Evolutionary conservation across 805 yeast species (phyloP).

Genomic region (Lipomyces anomalus): DNA sequence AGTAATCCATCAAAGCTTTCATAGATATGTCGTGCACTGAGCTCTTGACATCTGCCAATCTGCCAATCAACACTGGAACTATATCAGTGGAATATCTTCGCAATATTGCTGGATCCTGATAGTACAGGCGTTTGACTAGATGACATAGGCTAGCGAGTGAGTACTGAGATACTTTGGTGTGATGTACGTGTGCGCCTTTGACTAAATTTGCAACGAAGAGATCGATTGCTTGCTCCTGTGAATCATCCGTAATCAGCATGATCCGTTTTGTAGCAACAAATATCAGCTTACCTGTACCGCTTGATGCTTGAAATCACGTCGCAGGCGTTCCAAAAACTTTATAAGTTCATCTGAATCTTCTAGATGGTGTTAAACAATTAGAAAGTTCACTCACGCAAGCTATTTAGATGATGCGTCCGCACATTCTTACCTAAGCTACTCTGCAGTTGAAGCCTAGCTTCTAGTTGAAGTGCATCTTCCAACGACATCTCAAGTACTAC

Average conservation of each 20-base stretch:
- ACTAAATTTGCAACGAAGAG: slow-evolving; percentile 9
- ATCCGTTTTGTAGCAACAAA: background rate
- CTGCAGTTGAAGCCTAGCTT: too few relatives aligned
- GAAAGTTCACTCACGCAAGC: too few relatives aligned
- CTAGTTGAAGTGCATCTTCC: too few relatives aligned
- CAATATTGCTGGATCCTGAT: slow-evolving; percentile 36
- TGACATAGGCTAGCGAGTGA: slow-evolving; percentile 44
- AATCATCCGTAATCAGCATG: background rate
- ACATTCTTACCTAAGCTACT: too few relatives aligned
- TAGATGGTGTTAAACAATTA: too few relatives aligned
- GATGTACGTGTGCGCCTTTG: slow-evolving; percentile 7
- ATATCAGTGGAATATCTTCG: slow-evolving; percentile 31
- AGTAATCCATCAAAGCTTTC: slow-evolving; percentile 34
- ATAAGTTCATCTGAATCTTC: slow-evolving; percentile 4
- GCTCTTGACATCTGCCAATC: slow-evolving; percentile 31
- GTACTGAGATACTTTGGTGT: slow-evolving; percentile 12
- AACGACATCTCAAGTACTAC: too few relatives aligned
- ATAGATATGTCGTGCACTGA: slow-evolving; percentile 29
- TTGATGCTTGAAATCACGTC: slow-evolving; percentile 20
- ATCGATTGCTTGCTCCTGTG: slow-evolving; percentile 17
- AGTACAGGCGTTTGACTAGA: slow-evolving; percentile 40
- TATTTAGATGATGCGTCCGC: too few relatives aligned
- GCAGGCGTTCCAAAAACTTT: slow-evolving; percentile 6
- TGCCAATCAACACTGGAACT: slow-evolving; percentile 33
- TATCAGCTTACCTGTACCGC: slow-evolving; percentile 14